phyloP scores from a whole-genome alignment of 768 basidiomycete genomes.

The Suillus tomentosus region DNA sequence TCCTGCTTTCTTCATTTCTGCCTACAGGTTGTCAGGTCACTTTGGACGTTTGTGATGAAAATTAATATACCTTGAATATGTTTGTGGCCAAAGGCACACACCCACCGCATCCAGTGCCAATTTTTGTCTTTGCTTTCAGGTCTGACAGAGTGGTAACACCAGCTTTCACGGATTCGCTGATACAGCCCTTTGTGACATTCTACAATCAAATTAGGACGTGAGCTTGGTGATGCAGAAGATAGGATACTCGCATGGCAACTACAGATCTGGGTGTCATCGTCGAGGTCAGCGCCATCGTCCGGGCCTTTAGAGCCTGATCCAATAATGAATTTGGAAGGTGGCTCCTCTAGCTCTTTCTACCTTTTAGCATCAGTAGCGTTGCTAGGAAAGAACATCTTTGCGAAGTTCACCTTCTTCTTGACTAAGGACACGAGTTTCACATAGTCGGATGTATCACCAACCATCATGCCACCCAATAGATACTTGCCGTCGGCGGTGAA shows the following conservation, averaged over 20 bases:
- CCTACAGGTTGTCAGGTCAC: slow-evolving; percentile 35
- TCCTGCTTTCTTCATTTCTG: slow-evolving; percentile 70
- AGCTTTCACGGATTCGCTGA: slow-evolving; percentile 50
- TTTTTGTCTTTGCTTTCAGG: slow-evolving; percentile 68
- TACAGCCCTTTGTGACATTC: slow-evolving; percentile 65
- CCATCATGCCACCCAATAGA: slow-evolving; percentile 77
- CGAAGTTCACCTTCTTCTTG: slow-evolving; percentile 57
- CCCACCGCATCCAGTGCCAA: slow-evolving; percentile 73
- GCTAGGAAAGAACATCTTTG: not conserved
- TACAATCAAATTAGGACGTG: slow-evolving; percentile 18
- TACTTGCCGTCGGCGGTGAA: slow-evolving; percentile 73
- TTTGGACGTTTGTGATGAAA: not conserved
- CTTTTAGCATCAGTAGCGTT: slow-evolving; percentile 2
- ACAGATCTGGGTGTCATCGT: slow-evolving; percentile 73
- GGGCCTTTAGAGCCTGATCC: slow-evolving; percentile 52
- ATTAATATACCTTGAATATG: slow-evolving; percentile 37
- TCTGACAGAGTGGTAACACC: slow-evolving; percentile 52
- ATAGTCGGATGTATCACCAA: slow-evolving; percentile 71
- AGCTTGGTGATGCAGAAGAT: not conserved
- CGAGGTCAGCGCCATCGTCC: slow-evolving; percentile 64
- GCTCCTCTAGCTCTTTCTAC: slow-evolving; percentile 64
- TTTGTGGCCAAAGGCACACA: slow-evolving; percentile 59
- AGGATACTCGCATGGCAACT: slow-evolving; percentile 54
- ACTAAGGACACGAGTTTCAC: slow-evolving; percentile 70
- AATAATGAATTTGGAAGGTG: slow-evolving; percentile 68